Base-by-base conservation (phyloP, 768 basidiomycete species). In the Tylopilus rubrobrunneus region DNA sequence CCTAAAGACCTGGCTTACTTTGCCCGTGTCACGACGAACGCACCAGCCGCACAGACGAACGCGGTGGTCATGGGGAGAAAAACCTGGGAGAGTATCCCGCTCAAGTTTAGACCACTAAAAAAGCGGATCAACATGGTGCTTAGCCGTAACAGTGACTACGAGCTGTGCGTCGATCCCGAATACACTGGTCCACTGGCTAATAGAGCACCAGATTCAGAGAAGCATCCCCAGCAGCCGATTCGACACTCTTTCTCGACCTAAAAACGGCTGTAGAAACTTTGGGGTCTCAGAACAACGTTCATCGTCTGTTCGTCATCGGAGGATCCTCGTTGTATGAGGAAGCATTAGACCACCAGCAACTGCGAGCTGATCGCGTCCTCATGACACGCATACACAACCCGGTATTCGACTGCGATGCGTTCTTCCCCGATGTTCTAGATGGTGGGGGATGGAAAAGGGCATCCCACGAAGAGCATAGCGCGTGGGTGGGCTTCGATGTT, bases 21-120 rank as follows among this genome's bases (percentile, higher is more conserved):
- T 68, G 85, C 86, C n/a, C 78, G 80, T 49, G 85, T 87, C 67
- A 90, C 90, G 31, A 81, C 82, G 7, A 73, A 68, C 37, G 80
- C 84, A 31, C 82, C 84, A 7, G 71, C 76, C 36, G 78, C 75
- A 7, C 67, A 63, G 43, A 73, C 67, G 53, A 98, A 98, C 71
- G 83, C 81, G 1, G 86, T 98, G 19, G 74, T 98, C 51, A 98
- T 99, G 96, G 97, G 97, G 12, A 80, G 96, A 52, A 93, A 90
- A 64, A 96, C 94, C 14, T 99, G 97, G 97, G 93, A 98, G 73
- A 91, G 91, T 67, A 98, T 99, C 51, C 96, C 97, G 8, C 58
- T 65, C 19, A 89, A 84, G 67, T 89, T 87, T 72, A 78, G 89
- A 57, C 97, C 97, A 5, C 78, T 99, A 19, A 75, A 79, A 40